These are phyloP conservation scores for Lanmaoa rubissima DNA, from an alignment of 768 basidiomycete species.

Conservation along the genomic window DNA sequence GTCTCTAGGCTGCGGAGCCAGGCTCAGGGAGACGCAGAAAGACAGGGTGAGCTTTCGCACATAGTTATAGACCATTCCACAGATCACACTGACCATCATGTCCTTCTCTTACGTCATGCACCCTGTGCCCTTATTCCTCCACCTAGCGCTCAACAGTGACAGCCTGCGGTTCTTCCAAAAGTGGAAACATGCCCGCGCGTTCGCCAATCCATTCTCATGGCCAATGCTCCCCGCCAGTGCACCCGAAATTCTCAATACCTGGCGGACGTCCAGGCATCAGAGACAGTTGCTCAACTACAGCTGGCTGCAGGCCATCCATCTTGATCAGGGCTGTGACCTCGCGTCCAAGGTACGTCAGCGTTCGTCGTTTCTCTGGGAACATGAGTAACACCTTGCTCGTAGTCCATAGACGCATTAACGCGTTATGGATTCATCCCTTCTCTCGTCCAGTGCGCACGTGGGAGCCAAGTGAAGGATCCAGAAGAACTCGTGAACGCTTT, in stretches of 20 bases:
- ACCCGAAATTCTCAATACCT: slow-evolving; percentile 28
- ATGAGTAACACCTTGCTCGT: not conserved
- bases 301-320: slow-evolving; percentile 30
- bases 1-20: slow-evolving; percentile 24
- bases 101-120: no score
- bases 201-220: slow-evolving; percentile 34
- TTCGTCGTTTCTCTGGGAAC: not conserved
- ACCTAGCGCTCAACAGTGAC: slow-evolving; percentile 18
- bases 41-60: slow-evolving; percentile 23
- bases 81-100: not conserved
- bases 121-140: not conserved
- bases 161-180: slow-evolving; percentile 30
- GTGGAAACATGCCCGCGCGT: slow-evolving; percentile 33
- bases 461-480: slow-evolving; percentile 25
- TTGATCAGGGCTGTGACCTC: slow-evolving; percentile 30
- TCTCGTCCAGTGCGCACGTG: slow-evolving; percentile 22
- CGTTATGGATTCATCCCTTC: slow-evolving; percentile 26
- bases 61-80: not conserved
- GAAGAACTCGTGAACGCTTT: slow-evolving; percentile 20
- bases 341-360: slow-evolving; percentile 14
- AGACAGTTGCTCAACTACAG: slow-evolving; percentile 31
- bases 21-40: slow-evolving; percentile 26
- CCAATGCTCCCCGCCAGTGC: slow-evolving; percentile 29
- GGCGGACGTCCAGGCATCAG: slow-evolving; percentile 24
- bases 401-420: slow-evolving; percentile 29